Conservation (phyloP, 1,284 basidiomycete genomes). For the Amylostereum areolatum region DNA sequence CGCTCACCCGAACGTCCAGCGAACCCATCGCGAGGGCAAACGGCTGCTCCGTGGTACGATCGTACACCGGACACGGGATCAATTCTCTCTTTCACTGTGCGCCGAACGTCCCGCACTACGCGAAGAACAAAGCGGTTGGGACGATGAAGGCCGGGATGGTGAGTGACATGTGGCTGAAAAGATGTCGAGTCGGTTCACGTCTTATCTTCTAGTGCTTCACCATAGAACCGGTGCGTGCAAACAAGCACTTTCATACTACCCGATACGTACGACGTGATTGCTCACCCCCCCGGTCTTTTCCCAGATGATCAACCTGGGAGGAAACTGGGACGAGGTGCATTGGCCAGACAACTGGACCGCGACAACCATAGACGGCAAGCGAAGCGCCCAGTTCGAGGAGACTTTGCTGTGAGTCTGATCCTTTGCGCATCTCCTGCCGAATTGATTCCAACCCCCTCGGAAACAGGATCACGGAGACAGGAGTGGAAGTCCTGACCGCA, state of each 20-base stretch:
- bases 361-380: conserved; percentile 83
- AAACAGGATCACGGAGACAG: conserved; percentile 83
- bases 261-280: conserved; percentile 7
- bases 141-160: conserved; percentile 85
- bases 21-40: conserved; percentile 79
- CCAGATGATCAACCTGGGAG: conserved; percentile 90
- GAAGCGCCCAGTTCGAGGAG: conserved; percentile 94
- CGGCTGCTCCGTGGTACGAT: conserved; percentile 80
- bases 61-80: conserved; percentile 90
- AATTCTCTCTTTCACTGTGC: conserved; percentile 76
- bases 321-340: conserved; percentile 64
- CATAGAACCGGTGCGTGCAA: conserved; percentile 67
- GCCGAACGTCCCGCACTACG: conserved; percentile 81
- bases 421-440: conserved; percentile 8
- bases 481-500: conserved; percentile 84
- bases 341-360: conserved; percentile 96
- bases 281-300: no score
- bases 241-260: conserved; percentile 22
- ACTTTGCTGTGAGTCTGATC: conserved; percentile 68
- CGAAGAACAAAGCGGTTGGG: conserved; percentile 79
- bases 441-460: conserved; percentile 7
- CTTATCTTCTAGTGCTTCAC: conserved; percentile 49
- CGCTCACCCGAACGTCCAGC: conserved; percentile 34
- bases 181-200: conserved; percentile 5
- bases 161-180: conserved; percentile 15